Evolutionary conservation across 2,329 filamentous ascomycete species (phyloP), one percentile per base, ranked within the genome.

Genomic region (Ascochyta pisi): DNA sequence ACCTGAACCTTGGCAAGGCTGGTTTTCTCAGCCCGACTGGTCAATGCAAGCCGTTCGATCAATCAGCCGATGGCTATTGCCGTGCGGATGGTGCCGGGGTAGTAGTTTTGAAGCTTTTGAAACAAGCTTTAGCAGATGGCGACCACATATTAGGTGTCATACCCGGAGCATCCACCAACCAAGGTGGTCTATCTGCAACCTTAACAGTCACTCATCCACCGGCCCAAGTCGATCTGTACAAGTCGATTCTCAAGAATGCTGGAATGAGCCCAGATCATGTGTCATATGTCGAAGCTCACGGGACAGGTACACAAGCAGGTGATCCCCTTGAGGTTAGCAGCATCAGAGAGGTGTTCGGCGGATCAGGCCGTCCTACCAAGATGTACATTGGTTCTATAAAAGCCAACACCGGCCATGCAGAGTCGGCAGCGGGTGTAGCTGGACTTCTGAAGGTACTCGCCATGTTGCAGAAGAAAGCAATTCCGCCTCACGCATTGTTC

Each of bases 21-120:
- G 62, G 65, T 4, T 81, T 82, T 47, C 65, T 83, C 0, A 80
- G 75, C 22, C 72, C 72, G 0, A 79, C 74, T 2, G 79, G 81
- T 0, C 71, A 76, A 4, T 84, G 81, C 60, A 82, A 82, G 49
- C 57, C 67, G 3, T 69, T 67, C 31, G 65, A 68, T 45, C 57
- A 46, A 1, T 10, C 9, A 0, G 83, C 82, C 0, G 80, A 84
- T 66, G 83, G 83, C 4, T 86, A 85, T 58, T 83, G 81, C 56
- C 77, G 83, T 6, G 63, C 54, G 3, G 83, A 86, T 45, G 82
- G 75, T 9, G 74, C 80, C 22, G 82, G 75, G 0, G 69, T 78
- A 3, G 72, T 86, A 5, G 73, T 85, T 3, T 60, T 85, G 22
- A 85, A 85, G 65, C 66, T 75, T 6, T 65, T 84, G 1, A 26